Percentiles rank a stretch among this genome's conserved stretches.
phyloP scores from a whole-genome alignment of 2,329 filamentous ascomycete genomes.

The Epichloe sibirici region DNA sequence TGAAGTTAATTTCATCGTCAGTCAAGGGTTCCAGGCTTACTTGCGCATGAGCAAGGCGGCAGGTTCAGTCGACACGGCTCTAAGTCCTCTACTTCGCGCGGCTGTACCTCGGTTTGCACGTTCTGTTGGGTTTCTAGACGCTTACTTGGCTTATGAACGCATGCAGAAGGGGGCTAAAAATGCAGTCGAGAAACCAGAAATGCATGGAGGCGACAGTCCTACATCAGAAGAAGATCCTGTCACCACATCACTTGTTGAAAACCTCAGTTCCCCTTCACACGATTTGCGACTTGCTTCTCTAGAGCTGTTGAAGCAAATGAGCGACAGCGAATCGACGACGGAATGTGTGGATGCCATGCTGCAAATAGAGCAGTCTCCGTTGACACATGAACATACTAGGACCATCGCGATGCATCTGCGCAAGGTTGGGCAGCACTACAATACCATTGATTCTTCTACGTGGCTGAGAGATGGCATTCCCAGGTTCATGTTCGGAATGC shows the following conservation, averaged over 20 bases:
- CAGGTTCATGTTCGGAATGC: slow-evolving; percentile 74
- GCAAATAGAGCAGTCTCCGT: slow-evolving; percentile 65
- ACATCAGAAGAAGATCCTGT: slow-evolving; percentile 45
- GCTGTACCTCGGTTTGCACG: slow-evolving; percentile 55
- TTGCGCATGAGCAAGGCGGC: slow-evolving; percentile 50
- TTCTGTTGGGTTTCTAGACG: slow-evolving; percentile 53
- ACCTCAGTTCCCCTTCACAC: slow-evolving; percentile 65
- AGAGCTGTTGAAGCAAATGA: slow-evolving; percentile 54
- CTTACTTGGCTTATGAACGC: slow-evolving; percentile 44
- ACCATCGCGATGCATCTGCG: slow-evolving; percentile 76
- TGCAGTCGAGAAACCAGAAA: slow-evolving; percentile 12
- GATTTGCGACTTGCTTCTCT: slow-evolving; percentile 62
- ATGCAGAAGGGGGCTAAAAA: slow-evolving; percentile 11
- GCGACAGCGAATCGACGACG: slow-evolving; percentile 11
- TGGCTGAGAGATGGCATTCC: slow-evolving; percentile 65
- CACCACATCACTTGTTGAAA: slow-evolving; percentile 53
- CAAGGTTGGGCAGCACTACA: slow-evolving; percentile 57
- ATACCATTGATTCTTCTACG: slow-evolving; percentile 41
- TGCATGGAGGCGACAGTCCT: slow-evolving; percentile 30
- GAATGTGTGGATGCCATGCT: slow-evolving; percentile 44
- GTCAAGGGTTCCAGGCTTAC: slow-evolving; percentile 63
- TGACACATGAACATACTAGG: slow-evolving; percentile 65
- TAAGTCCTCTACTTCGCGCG: slow-evolving; percentile 55
- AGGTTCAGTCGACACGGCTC: slow-evolving; percentile 42
- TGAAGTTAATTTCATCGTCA: slow-evolving; percentile 60